Percentiles rank a stretch among this genome's conserved stretches.
Conservation (phyloP, 208 protist genomes). For the Crithidia sp. region DNA sequence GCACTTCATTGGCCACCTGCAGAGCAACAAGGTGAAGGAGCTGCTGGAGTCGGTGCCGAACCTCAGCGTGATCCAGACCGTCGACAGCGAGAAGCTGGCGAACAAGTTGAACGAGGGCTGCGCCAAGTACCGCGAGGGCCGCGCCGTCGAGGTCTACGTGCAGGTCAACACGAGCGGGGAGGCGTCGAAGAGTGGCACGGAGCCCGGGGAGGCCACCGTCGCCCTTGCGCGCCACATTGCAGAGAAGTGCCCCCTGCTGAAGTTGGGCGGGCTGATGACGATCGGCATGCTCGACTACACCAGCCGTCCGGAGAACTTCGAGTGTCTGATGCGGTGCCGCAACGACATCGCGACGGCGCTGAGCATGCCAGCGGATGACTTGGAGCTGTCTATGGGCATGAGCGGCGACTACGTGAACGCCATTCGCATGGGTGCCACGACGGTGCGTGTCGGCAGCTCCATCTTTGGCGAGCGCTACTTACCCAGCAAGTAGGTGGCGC, state of each 20-base stretch:
- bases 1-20: constrained; percentile 98
- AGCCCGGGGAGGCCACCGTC: constrained; percentile 67
- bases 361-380: constrained; percentile 34
- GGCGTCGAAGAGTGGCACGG: constrained; percentile 91
- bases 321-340: constrained; percentile 73
- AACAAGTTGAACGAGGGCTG: constrained; percentile 84
- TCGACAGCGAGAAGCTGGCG: constrained; percentile 93
- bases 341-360: constrained; percentile 67
- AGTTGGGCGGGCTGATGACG: constrained; percentile 96
- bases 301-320: constrained; percentile 85
- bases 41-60: constrained; percentile 67
- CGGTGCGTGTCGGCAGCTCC: constrained; percentile 94
- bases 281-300: constrained; percentile 94
- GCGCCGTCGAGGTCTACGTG: constrained; percentile 86
- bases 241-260: constrained; percentile 76
- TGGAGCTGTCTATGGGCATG: constrained; percentile 98
- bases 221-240: constrained; percentile 78
- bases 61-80: constrained; percentile 90
- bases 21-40: constrained; percentile 97
- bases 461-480: constrained; percentile 96
- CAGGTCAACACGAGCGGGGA: constrained; percentile 97
- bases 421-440: constrained; percentile 93
- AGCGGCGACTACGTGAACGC: constrained; percentile 94
- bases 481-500: constrained; percentile 44
- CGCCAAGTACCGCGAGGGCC: constrained; percentile 50